Percentiles rank a stretch among this genome's conserved stretches.
Conservation (phyloP, 2,329 filamentous ascomycete genomes). For the Curvularia verruculosa region DNA sequence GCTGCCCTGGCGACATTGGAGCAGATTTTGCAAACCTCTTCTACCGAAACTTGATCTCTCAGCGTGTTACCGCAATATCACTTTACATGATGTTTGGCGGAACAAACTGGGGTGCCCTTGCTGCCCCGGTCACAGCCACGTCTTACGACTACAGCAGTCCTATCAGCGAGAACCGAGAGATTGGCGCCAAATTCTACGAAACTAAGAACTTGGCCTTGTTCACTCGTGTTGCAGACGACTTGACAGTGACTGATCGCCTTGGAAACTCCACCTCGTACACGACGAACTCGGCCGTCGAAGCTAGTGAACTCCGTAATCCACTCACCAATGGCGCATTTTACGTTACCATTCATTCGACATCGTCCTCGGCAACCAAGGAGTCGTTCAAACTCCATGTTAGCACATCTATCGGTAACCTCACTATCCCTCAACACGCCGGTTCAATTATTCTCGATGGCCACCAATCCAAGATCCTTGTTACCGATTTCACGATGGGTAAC, state of each 20-base stretch:
- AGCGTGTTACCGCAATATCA: constrained; percentile 64
- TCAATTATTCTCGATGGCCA: constrained; percentile 63
- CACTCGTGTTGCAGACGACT: constrained; percentile 62
- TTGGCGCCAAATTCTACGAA: constrained; percentile 67
- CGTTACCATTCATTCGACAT: constrained; percentile 61
- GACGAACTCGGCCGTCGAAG: constrained; percentile 59
- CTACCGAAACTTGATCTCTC: constrained; percentile 66
- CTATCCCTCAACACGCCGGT: constrained; percentile 59
- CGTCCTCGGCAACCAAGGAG: constrained; percentile 58
- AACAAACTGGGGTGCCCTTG: constrained; percentile 67
- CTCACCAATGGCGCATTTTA: constrained; percentile 65
- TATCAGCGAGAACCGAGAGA: constrained; percentile 63
- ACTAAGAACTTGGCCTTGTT: constrained; percentile 67
- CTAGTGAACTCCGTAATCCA: constrained; percentile 64
- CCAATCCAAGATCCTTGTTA: constrained; percentile 66
- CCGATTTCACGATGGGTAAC: constrained; percentile 63
- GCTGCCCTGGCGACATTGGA: constrained; percentile 61
- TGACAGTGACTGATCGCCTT: constrained; percentile 61
- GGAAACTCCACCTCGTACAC: constrained; percentile 59
- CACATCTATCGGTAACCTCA: constrained; percentile 62
- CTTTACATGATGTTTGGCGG: constrained; percentile 71
- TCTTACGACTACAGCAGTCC: constrained; percentile 70
- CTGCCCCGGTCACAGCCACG: constrained; percentile 63
- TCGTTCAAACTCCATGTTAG: constrained; percentile 62
- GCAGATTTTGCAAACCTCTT: constrained; percentile 68